Evolutionary conservation across 805 yeast species (phyloP).

Genomic region (Kluyveromyces nonfermentans): DNA sequence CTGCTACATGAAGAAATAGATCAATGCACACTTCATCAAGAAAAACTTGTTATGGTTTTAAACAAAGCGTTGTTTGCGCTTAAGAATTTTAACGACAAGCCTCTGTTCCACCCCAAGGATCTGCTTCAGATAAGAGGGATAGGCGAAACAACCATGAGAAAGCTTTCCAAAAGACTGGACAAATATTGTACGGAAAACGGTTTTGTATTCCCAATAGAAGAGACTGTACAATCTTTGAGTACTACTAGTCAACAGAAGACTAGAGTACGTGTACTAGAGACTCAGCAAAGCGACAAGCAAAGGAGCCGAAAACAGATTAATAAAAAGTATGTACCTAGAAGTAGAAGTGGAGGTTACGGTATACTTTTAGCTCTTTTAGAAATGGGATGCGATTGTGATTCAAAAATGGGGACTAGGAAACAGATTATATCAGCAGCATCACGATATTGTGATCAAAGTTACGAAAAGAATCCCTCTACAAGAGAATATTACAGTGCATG

Average conservation of each 20-base stretch:
- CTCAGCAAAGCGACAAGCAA: slow-evolving; percentile 6
- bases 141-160: slow-evolving; percentile 59
- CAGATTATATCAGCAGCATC: slow-evolving; percentile 47
- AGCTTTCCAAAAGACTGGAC: slow-evolving; percentile 38
- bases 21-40: slow-evolving; percentile 38
- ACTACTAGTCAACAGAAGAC: slow-evolving; percentile 3
- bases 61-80: slow-evolving; percentile 48
- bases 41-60: slow-evolving; percentile 45
- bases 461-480: slow-evolving; percentile 49
- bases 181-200: slow-evolving; percentile 51
- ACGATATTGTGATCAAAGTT: slow-evolving; percentile 48
- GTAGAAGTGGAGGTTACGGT: slow-evolving; percentile 79
- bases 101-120: slow-evolving; percentile 47
- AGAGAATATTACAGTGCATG: slow-evolving; percentile 67
- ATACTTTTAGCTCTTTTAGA: slow-evolving; percentile 52
- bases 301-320: slow-evolving; percentile 19
- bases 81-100: slow-evolving; percentile 31
- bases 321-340: slow-evolving; percentile 55
- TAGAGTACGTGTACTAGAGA: slow-evolving; percentile 11
- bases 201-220: slow-evolving; percentile 33
- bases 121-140: slow-evolving; percentile 52
- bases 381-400: slow-evolving; percentile 39
- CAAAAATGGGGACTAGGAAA: slow-evolving; percentile 45
- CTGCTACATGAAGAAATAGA: slow-evolving; percentile 52
- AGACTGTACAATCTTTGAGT: not conserved